Evolutionary conservation across 345 rosid genomes (phyloP).

Genomic region (Euphorbia pulcherrima): DNA sequence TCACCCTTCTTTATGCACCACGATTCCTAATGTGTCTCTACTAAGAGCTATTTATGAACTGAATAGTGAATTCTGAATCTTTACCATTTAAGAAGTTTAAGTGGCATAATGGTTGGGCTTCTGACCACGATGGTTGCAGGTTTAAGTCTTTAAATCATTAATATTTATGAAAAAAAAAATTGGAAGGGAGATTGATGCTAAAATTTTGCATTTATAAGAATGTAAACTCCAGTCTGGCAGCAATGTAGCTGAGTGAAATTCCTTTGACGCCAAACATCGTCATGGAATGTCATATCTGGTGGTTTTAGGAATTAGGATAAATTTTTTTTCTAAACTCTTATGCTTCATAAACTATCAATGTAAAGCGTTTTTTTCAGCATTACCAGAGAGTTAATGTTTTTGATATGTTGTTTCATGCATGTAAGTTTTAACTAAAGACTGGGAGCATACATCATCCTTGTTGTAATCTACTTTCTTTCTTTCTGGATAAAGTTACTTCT

Average conservation of each 20-base stretch:
- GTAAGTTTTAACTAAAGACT: too few relatives aligned
- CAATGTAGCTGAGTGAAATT: background rate
- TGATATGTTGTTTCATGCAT: background rate
- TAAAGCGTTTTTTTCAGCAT: background rate
- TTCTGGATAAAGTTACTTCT: background rate
- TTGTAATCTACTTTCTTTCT: background rate
- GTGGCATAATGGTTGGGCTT: background rate
- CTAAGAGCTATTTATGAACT: background rate
- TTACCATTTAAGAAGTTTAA: background rate
- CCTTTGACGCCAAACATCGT: background rate
- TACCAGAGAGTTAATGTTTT: background rate
- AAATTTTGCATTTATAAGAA: background rate
- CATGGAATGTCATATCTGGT: background rate
- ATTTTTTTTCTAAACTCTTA: background rate
- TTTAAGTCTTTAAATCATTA: background rate
- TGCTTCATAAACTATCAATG: background rate
- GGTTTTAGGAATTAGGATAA: background rate
- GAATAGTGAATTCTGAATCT: background rate
- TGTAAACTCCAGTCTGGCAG: too few relatives aligned
- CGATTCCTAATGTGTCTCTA: background rate
- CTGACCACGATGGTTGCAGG: background rate
- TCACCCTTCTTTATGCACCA: background rate
- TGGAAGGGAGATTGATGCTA: background rate
- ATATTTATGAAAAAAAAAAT: constrained; percentile 1
- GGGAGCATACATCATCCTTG: background rate